Base-by-base conservation (phyloP, 2,329 filamentous ascomycete species). In the Diplodia sapinea region DNA sequence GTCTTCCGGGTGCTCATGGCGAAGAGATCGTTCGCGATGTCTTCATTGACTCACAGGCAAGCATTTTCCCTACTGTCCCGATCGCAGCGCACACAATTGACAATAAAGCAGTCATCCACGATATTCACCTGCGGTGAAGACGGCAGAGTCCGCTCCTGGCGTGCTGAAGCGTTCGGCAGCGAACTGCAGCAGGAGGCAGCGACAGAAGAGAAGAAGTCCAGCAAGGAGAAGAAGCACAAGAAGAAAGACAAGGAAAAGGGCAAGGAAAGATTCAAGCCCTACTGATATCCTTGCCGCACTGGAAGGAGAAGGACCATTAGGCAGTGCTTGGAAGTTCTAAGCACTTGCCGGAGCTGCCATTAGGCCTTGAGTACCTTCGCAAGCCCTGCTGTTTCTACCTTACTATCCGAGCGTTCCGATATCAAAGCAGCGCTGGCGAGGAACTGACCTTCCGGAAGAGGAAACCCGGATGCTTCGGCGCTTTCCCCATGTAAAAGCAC, bases 61-160 rank as follows among this genome's bases (percentile, higher is more conserved):
- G 76, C 36, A 11, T 38, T 26, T 43, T 49, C n/a, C 36, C 50
- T 13, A 12, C 40, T n/a, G n/a, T 52, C 51, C 13, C 43, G 33
- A 13, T 57, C 54, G n/a, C 43, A 2, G 17, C n/a, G 55, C n/a
- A 6, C 0, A 17, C 31, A 8, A 36, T 36, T 62, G 17, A 62
- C 57, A 59, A 15, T 40, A 1, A 33, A n/a, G 49, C 57, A 78
- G 76, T 75, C 72, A 23, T 70, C 71, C 20, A 78, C 73, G 31
- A 77, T 79, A n/a, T 80, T 80, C 69, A 84, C 79, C 15, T 82
- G 81, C 69, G 82, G 82, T n/a, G 82, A 85, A 73, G 82, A 85
- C 70, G 81, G 82, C 9, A 73, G 73, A 6, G 75, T 84, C 36
- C 78, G 79, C 57, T 76, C 79, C 1, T 84, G 82, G 82, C 31